phyloP scores from a whole-genome alignment of 306 rosid genomes.

The Lablab purpureus region DNA sequence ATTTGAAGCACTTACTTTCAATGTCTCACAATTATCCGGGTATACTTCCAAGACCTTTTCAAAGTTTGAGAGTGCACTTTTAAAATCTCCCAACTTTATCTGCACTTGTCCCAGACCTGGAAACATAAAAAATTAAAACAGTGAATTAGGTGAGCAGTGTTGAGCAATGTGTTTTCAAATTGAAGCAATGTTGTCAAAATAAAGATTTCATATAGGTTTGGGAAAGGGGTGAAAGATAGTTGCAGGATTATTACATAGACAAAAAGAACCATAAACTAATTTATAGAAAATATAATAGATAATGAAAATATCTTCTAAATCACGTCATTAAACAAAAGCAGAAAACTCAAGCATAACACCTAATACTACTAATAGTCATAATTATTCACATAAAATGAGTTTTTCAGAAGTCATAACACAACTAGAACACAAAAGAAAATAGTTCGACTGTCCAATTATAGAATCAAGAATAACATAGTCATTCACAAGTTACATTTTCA shows the following conservation, averaged over 20 bases:
- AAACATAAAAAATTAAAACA: constrained; percentile 44
- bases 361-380: not conserved
- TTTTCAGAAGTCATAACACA: not conserved
- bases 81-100: constrained; percentile 92
- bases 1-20: constrained; percentile 75
- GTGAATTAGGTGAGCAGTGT: constrained; percentile 23
- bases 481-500: constrained; percentile 40
- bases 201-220: not conserved
- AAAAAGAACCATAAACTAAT: not conserved
- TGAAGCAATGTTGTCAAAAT: not conserved
- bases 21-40: constrained; percentile 91
- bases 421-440: constrained; percentile 5
- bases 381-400: not conserved
- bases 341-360: not conserved
- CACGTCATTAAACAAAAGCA: not conserved
- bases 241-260: not conserved
- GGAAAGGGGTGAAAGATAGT: not conserved
- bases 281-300: not conserved
- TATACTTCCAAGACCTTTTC: constrained; percentile 93
- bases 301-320: not conserved
- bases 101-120: constrained; percentile 98
- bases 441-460: not conserved
- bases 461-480: not conserved
- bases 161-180: not conserved
- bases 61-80: constrained; percentile 88